phyloP scores from a whole-genome alignment of 2,329 filamentous ascomycete species.

The Raffaelea arxii region DNA sequence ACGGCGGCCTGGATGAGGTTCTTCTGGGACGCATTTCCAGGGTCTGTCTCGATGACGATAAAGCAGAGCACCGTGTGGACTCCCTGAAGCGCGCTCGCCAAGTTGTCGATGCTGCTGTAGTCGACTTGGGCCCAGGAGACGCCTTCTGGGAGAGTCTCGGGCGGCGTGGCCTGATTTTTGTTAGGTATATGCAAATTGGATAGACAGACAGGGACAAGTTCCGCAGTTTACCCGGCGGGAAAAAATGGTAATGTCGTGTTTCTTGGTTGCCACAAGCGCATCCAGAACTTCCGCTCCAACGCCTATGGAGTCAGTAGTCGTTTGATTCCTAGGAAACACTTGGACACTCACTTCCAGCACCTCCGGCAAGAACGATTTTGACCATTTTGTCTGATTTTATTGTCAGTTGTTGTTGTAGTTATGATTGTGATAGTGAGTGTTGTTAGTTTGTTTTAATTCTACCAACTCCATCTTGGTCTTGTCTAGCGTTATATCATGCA shows the following conservation, averaged over 20 bases:
- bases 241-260: background rate
- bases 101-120: background rate
- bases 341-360: background rate
- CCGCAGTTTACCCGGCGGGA: background rate
- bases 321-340: background rate
- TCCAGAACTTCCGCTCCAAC: background rate
- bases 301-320: background rate
- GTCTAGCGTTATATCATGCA: too few relatives aligned
- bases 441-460: too few relatives aligned
- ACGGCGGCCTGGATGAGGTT: slow-evolving; percentile 49
- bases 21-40: background rate
- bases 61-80: background rate
- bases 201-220: background rate
- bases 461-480: too few relatives aligned
- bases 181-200: background rate
- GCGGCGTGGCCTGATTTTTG: too few relatives aligned
- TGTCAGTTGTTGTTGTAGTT: too few relatives aligned
- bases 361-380: background rate
- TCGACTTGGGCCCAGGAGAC: background rate
- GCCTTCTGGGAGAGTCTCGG: background rate
- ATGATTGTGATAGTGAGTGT: too few relatives aligned
- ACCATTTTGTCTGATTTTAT: background rate
- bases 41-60: background rate
- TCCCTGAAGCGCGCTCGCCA: background rate
- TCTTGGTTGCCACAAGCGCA: background rate